phyloP scores from a whole-genome alignment of 148 eudicot genomes.

The Fagopyrum homotropicum region DNA sequence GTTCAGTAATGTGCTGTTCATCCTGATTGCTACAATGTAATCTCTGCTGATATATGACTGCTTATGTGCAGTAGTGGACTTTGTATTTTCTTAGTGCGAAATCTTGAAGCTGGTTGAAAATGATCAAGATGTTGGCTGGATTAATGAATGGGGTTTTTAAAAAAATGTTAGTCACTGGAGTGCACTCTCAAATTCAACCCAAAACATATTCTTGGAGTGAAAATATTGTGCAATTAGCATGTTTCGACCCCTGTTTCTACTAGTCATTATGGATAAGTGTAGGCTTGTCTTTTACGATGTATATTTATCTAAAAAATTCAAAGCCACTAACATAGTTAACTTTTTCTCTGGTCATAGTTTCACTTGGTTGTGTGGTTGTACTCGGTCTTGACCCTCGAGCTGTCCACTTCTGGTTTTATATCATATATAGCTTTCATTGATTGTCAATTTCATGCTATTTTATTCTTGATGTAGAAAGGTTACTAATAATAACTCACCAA shows the following conservation, averaged over 20 bases:
- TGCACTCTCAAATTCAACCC: not conserved
- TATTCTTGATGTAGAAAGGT: conserved; percentile 1
- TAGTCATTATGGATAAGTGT: not conserved
- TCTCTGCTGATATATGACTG: not conserved
- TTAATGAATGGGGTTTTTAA: not conserved
- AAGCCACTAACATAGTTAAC: not conserved
- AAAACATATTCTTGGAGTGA: not conserved
- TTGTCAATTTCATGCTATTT: not conserved
- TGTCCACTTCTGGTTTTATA: conserved; percentile 3
- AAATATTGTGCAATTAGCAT: not conserved
- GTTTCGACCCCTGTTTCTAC: not conserved
- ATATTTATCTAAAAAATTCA: not conserved
- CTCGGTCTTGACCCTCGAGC: not conserved
- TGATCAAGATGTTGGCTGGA: not conserved
- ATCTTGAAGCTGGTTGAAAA: not conserved
- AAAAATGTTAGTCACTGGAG: not conserved
- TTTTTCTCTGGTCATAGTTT: not conserved
- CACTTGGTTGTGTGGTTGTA: not conserved
- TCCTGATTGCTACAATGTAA: not conserved
- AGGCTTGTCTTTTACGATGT: not conserved
- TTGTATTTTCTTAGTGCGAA: not conserved
- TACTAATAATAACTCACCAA: not conserved
- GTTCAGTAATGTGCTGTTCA: not conserved
- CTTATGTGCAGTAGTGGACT: not conserved
- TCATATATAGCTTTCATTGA: not conserved